phyloP scores from a whole-genome alignment of 305 asterid genomes.

The Caryopteris hybrid region DNA sequence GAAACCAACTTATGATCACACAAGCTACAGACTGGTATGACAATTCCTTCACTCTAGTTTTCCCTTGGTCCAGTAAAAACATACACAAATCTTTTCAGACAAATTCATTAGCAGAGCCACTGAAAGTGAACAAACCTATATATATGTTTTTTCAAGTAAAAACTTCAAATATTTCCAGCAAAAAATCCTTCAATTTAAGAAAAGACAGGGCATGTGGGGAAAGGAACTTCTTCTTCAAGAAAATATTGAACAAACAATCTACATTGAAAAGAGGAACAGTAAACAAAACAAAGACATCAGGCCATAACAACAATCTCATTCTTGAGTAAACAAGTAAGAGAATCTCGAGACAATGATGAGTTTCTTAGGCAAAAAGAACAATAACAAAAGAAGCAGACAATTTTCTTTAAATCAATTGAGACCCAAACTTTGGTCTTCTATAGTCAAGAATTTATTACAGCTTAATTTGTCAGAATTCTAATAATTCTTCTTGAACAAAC shows the following conservation, averaged over 20 bases:
- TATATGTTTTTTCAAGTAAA: not conserved
- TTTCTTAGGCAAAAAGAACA: not conserved
- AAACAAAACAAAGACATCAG: not conserved
- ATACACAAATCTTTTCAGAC: not conserved
- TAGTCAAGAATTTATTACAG: not conserved
- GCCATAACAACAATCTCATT: not conserved
- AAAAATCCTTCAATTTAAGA: not conserved
- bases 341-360: not conserved
- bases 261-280: too few species aligned
- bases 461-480: not conserved
- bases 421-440: not conserved
- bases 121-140: not conserved
- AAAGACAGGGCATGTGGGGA: not conserved
- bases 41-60: not conserved
- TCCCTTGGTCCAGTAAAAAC: not conserved
- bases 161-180: not conserved
- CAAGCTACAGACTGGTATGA: not conserved
- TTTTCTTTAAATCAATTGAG: not conserved
- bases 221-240: not conserved
- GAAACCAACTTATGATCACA: not conserved
- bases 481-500: not conserved
- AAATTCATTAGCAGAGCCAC: conserved; percentile 10
- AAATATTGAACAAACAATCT: not conserved
- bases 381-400: not conserved
- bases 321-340: not conserved